phyloP scores from a whole-genome alignment of 495 filamentous ascomycete genomes.

The Trypethelium eluteriae region DNA sequence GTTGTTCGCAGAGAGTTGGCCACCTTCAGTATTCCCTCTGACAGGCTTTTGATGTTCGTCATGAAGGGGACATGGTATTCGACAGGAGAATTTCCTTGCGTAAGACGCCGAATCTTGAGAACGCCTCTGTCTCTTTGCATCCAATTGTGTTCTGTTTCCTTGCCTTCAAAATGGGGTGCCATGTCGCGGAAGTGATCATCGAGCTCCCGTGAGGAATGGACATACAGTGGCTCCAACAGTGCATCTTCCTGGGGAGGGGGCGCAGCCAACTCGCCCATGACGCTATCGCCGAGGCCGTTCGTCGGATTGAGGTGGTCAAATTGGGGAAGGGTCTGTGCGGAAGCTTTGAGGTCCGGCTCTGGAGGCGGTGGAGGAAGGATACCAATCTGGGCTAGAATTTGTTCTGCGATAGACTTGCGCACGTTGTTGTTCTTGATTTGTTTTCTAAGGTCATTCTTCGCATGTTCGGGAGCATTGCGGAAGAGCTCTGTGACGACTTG shows the following conservation, averaged over 20 bases:
- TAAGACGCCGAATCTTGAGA: slow-evolving; percentile 64
- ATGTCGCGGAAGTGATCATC: slow-evolving; percentile 79
- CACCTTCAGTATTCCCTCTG: slow-evolving; percentile 87
- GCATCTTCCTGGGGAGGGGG: slow-evolving; percentile 48
- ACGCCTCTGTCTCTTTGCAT: slow-evolving; percentile 70
- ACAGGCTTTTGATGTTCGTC: slow-evolving; percentile 57
- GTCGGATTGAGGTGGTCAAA: slow-evolving; percentile 25
- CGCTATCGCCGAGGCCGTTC: slow-evolving; percentile 29
- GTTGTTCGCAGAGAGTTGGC: slow-evolving; percentile 83
- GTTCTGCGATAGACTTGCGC: slow-evolving; percentile 70
- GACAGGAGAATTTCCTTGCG: slow-evolving; percentile 73
- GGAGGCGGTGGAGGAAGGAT: slow-evolving; percentile 36
- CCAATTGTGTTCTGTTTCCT: slow-evolving; percentile 89
- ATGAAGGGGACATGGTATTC: slow-evolving; percentile 66
- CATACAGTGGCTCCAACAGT: slow-evolving; percentile 66
- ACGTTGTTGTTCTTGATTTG: slow-evolving; percentile 73
- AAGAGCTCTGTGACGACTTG: slow-evolving; percentile 76
- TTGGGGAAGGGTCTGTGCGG: slow-evolving; percentile 29
- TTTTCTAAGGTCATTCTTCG: slow-evolving; percentile 79
- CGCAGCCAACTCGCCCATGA: slow-evolving; percentile 27
- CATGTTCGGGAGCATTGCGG: slow-evolving; percentile 69
- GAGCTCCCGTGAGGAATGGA: slow-evolving; percentile 72
- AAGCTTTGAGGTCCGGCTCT: slow-evolving; percentile 42
- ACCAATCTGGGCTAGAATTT: slow-evolving; percentile 59
- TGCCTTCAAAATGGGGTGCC: slow-evolving; percentile 75